Evolutionary conservation across 192 early-diverging fungal species (phyloP).

Genomic region (Linnemannia elongata): DNA sequence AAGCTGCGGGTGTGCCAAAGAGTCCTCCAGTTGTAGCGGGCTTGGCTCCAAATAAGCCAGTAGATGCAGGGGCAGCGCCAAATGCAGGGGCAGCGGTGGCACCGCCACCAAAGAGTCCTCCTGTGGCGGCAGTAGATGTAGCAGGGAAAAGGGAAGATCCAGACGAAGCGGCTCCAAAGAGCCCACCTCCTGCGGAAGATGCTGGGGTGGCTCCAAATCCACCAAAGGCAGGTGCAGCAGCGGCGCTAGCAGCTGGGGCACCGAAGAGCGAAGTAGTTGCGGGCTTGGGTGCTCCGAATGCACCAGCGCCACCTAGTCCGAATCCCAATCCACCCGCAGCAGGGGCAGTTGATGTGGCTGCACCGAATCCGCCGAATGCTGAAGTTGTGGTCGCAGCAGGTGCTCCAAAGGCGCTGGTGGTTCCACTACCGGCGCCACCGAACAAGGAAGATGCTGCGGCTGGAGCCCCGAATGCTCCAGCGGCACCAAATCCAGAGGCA

Average conservation of each 20-base stretch:
- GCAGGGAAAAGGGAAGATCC: conserved; percentile 49
- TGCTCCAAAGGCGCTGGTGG: conserved; percentile 52
- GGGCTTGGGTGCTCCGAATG: conserved; percentile 48
- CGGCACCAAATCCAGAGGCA: conserved; percentile 58
- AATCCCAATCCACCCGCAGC: conserved; percentile 48
- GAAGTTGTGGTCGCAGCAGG: conserved; percentile 45
- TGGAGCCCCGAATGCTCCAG: conserved; percentile 60
- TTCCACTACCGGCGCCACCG: conserved; percentile 41
- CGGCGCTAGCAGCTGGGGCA: conserved; percentile 29
- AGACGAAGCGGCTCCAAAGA: conserved; percentile 52
- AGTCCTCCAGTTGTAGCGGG: conserved; percentile 35
- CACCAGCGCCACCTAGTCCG: conserved; percentile 26
- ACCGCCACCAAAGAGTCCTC: conserved; percentile 50
- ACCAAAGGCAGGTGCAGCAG: conserved; percentile 43
- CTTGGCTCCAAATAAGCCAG: conserved; percentile 33
- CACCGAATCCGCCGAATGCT: conserved; percentile 65
- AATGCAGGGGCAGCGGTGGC: conserved; percentile 46
- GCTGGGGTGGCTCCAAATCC: conserved; percentile 46
- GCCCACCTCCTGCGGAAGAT: conserved; percentile 37
- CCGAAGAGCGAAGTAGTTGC: conserved; percentile 57
- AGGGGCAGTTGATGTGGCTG: conserved; percentile 35
- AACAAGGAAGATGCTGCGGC: conserved; percentile 53
- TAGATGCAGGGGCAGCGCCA: conserved; percentile 20
- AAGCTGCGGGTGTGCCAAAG: conserved; percentile 8
- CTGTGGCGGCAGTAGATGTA: conserved; percentile 15